phyloP scores from a whole-genome alignment of 768 basidiomycete genomes.

The Russula virescens region DNA sequence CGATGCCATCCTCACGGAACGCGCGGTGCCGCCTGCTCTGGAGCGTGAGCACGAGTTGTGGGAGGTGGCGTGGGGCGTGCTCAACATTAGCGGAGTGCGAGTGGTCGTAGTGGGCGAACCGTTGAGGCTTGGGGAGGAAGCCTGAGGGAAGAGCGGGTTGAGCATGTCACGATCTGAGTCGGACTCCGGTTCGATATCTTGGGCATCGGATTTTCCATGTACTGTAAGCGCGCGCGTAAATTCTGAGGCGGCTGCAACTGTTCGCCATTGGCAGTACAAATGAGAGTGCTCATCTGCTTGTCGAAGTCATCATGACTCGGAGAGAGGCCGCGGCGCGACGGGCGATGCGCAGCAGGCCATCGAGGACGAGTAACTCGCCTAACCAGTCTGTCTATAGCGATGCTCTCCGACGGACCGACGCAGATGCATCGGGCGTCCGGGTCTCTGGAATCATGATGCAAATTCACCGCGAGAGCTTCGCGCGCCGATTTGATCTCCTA shows the following conservation, averaged over 20 bases:
- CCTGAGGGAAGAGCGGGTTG: slow-evolving; percentile 36
- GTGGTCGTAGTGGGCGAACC: slow-evolving; percentile 53
- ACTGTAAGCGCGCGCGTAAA: slow-evolving; percentile 90
- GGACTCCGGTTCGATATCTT: no score
- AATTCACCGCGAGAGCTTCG: slow-evolving; percentile 63
- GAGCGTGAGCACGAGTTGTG: slow-evolving; percentile 39
- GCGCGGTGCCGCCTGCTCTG: slow-evolving; percentile 48
- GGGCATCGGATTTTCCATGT: no score
- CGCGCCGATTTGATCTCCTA: slow-evolving; percentile 65
- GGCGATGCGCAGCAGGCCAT: slow-evolving; percentile 79
- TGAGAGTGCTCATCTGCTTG: slow-evolving; percentile 59
- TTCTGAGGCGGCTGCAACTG: slow-evolving; percentile 94
- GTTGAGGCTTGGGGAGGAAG: slow-evolving; percentile 39
- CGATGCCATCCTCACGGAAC: slow-evolving; percentile 73
- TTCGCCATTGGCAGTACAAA: slow-evolving; percentile 95
- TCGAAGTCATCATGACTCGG: slow-evolving; percentile 79
- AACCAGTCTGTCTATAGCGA: slow-evolving; percentile 77
- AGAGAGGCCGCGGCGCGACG: slow-evolving; percentile 56
- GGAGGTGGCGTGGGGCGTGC: slow-evolving; percentile 46
- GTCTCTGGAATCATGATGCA: slow-evolving; percentile 43
- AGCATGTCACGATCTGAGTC: no score
- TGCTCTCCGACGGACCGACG: no score
- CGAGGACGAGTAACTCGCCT: slow-evolving; percentile 80
- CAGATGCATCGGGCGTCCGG: slow-evolving; percentile 56
- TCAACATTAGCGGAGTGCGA: slow-evolving; percentile 58